These are phyloP conservation scores for Xylaria sp. DNA, from an alignment of 2,329 filamentous ascomycete genomes.

Conservation along the genomic window DNA sequence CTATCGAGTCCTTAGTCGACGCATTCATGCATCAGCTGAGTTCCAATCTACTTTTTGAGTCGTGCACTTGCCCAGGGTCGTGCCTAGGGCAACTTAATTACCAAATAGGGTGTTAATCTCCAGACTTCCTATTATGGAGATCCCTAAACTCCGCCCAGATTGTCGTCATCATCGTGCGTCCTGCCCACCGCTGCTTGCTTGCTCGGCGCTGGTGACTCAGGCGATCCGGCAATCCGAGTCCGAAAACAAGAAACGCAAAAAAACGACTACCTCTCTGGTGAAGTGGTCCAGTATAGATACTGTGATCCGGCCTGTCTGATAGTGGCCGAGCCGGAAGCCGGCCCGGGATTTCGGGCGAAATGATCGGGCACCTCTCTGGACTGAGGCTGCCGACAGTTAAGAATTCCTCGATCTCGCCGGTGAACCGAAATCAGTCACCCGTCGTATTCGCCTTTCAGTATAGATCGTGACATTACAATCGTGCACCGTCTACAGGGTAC, in stretches of 20 bases:
- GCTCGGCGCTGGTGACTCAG: not conserved
- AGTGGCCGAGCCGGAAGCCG: not conserved
- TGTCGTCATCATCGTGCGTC: constrained; percentile 5
- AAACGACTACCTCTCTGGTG: not conserved
- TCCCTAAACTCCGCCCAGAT: constrained; percentile 13
- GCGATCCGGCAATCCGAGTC: not conserved
- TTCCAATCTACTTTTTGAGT: not conserved
- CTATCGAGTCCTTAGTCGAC: not conserved
- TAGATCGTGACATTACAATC: not conserved
- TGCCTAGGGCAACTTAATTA: not conserved
- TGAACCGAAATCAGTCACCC: constrained; percentile 9
- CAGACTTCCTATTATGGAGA: constrained; percentile 17
- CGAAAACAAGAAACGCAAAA: not conserved
- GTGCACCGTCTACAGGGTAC: constrained; percentile 14
- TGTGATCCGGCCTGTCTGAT: not conserved
- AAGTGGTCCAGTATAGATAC: not conserved
- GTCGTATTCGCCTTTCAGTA: not conserved
- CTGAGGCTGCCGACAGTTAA: constrained; percentile 5
- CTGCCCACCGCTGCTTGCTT: not conserved
- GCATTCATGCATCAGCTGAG: not conserved
- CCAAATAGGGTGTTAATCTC: not conserved
- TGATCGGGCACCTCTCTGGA: not conserved
- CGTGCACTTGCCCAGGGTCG: not conserved
- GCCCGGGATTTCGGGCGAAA: not conserved
- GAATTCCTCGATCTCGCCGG: constrained; percentile 10